Conservation (phyloP, 208 protist genomes). For the Leishmania martiniquensis region DNA sequence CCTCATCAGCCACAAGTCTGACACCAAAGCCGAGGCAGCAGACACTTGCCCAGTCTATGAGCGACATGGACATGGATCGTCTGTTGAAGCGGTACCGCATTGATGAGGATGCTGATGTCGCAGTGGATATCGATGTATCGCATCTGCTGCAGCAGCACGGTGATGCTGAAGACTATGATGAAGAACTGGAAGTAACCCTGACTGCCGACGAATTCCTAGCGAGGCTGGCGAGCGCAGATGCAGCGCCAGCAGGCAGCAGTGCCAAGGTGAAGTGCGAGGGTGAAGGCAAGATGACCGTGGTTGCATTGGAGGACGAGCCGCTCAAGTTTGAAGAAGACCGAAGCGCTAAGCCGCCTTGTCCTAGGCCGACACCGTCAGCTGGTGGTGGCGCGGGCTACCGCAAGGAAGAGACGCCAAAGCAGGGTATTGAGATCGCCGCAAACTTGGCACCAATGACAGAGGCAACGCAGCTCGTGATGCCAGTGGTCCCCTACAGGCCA, state of each 20-base stretch:
- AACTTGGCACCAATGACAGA: slow-evolving; percentile 23
- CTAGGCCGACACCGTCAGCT: not conserved
- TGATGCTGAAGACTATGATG: slow-evolving; percentile 32
- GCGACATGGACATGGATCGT: slow-evolving; percentile 67
- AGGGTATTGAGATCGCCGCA: slow-evolving; percentile 27
- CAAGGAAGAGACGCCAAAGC: slow-evolving; percentile 35
- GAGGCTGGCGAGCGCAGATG: slow-evolving; percentile 28
- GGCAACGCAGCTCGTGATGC: not conserved
- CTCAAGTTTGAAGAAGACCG: slow-evolving; percentile 25
- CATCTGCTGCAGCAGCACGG: slow-evolving; percentile 50
- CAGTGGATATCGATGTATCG: slow-evolving; percentile 45
- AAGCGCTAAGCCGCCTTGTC: slow-evolving; percentile 1
- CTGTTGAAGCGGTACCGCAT: slow-evolving; percentile 54
- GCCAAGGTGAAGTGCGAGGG: slow-evolving; percentile 11
- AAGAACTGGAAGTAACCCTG: slow-evolving; percentile 32
- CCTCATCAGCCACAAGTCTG: slow-evolving; percentile 14
- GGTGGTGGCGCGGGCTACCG: slow-evolving; percentile 31
- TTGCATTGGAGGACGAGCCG: slow-evolving; percentile 38
- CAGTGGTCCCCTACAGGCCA: slow-evolving; percentile 6
- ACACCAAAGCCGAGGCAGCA: slow-evolving; percentile 57
- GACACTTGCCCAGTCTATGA: slow-evolving; percentile 68
- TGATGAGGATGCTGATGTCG: slow-evolving; percentile 44
- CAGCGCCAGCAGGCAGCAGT: not conserved
- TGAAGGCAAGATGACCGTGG: slow-evolving; percentile 15
- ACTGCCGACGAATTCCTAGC: slow-evolving; percentile 40